Evolutionary conservation across 164 flowering plant genomes (phyloP), one percentile per base, ranked within the genome.

Genomic region (Vitis vinifera): DNA sequence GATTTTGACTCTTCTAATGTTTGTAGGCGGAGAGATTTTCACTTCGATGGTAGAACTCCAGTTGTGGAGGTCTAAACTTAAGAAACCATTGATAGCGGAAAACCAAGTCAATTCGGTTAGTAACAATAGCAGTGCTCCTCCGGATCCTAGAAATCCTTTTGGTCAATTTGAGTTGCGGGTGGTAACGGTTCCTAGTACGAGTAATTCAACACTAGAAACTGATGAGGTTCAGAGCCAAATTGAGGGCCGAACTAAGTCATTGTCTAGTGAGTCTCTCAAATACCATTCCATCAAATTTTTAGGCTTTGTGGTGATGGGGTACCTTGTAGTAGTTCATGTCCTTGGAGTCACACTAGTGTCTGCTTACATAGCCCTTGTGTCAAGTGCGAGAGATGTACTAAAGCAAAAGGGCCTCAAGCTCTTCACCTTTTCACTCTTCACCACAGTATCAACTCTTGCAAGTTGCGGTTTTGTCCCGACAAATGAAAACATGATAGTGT

Each of bases 391-490:
- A 19, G 16, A 73, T 6, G 76, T 81, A 10, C 81, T 85, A 0
- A 66, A 68, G 50, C 67, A 56, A 31, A 85, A 85, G 57, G 84
- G 79, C 4, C 51, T 85, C 4, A 64, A 73, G 0, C 12, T 51
- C 3, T 11, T 60, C 50, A 82, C 84, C 1, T 85, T 85, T 65
- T 75, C 81, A 0, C 8, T 83, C 16, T 85, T 85, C 78, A 72
- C 85, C 2, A 67, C 71, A 0, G 83, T 88, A 55, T 87, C 97
- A 0, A 73, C 91, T 1, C 84, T 91, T 27, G 29, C 84, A 1
- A 91, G 76, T 65, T 84, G 91, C 37, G 97, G 94, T 12, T 90
- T 83, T 30, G 16, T 86, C 11, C 94, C 97, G 0, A 91, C 91
- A 12, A 89, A 88, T 57, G 94, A 91, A 61, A 89, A 89, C 83